Percentiles rank a stretch among this genome's conserved stretches.
Conservation (phyloP, 2,329 filamentous ascomycete genomes). For the Penicillium digitatum region DNA sequence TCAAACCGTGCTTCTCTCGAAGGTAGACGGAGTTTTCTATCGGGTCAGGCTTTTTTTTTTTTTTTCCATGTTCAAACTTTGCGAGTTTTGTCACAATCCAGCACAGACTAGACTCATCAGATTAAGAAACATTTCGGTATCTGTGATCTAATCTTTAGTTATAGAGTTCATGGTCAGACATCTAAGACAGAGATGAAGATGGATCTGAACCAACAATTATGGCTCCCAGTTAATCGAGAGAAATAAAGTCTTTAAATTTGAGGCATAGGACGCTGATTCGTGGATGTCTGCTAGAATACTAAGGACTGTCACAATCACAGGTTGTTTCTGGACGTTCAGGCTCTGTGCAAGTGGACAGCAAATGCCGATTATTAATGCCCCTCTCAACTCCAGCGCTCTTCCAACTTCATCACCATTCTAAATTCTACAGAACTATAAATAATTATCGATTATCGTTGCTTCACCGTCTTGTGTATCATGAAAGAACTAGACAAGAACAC, state of each 20-base stretch:
- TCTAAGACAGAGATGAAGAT: not conserved
- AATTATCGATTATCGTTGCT: not conserved
- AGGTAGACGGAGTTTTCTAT: constrained; percentile 5
- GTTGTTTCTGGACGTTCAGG: not conserved
- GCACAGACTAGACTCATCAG: not conserved
- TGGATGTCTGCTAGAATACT: not conserved
- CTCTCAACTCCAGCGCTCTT: not conserved
- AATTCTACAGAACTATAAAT: not conserved
- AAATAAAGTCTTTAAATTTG: not conserved
- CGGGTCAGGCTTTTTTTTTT: not conserved
- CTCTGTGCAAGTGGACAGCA: not conserved
- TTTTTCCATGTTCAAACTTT: not conserved
- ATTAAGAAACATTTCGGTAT: not conserved
- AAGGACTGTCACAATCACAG: not conserved
- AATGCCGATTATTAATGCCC: constrained; percentile 7
- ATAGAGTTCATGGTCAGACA: not conserved
- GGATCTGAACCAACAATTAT: not conserved
- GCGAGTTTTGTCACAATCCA: not conserved
- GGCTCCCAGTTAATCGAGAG: no score
- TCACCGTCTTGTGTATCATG: not conserved
- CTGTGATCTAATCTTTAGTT: not conserved
- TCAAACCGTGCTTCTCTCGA: not conserved
- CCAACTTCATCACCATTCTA: not conserved
- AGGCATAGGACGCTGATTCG: not conserved
- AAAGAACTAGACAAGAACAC: constrained; percentile 8